Evolutionary conservation across 2,329 filamentous ascomycete species (phyloP), one percentile per base, ranked within the genome.

Genomic region (Penicillium brevicompactum): DNA sequence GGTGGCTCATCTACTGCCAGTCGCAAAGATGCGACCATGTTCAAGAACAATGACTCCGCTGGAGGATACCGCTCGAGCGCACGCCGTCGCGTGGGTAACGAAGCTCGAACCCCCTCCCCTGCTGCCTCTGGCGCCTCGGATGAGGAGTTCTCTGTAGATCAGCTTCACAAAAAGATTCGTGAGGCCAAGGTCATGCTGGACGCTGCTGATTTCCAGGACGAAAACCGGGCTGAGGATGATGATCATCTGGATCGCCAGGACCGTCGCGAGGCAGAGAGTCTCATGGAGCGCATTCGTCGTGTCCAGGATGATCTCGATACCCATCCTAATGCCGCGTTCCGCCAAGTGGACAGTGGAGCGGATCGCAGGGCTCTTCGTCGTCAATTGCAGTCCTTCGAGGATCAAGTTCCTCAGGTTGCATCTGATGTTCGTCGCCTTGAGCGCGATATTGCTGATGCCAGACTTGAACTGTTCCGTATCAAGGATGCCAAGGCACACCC

Each of bases 101-200:
- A 85, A 57, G 80, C 79, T 31, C 80, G 84, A 41, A 94, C 92
- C 8, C 91, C 92, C 46, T 92, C 92, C 2, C 91, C 93, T 6
- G 86, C 88, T 27, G 87, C 88, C 4, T 90, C 87, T 4, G 82
- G 84, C 43, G 63, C 72, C 66, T 88, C 74, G 66, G 87, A 86
- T 48, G 93, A 97, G 41, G 94, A 97, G 14, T 72, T 96, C 63
- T 87, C 86, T 4, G 74, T 96, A 27, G 93, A 97, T 27, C 92
- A 97, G 72, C 78, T 99, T 55, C 88, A 85, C 64, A 99, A 99
- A 80, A 91, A 90, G 72, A 91, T 99, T 56, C 87, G 87, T 53
- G 94, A 99, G 79, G 94, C 95, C 76, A 91, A 97, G 74, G 87
- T 99, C 41, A 81, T 99, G 60, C 80, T 99, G 13, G 93, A 99